phyloP scores from a whole-genome alignment of 352 stramenopile species.

The Pythium insidiosum region DNA sequence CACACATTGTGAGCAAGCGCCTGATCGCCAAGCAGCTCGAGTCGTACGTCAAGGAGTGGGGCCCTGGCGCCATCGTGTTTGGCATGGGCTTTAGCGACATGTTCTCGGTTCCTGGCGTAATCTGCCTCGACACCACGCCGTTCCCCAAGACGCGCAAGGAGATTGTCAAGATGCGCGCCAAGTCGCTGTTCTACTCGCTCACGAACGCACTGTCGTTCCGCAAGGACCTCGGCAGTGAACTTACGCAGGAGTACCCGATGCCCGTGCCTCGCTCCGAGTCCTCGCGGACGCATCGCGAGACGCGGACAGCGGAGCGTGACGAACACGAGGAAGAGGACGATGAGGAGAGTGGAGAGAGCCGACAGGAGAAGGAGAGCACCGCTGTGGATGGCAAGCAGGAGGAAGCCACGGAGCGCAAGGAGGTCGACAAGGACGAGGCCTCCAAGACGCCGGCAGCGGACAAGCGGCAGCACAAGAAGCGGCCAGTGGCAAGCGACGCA shows the following conservation, averaged over 20 bases:
- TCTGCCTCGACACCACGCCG: constrained; percentile 78
- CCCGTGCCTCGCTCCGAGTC: too few species aligned
- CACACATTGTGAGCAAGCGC: constrained; percentile 84
- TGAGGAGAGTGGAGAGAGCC: too few species aligned
- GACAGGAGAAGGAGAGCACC: too few species aligned
- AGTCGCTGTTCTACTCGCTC: constrained; percentile 66
- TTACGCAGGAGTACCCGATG: constrained; percentile 60
- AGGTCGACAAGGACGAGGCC: too few species aligned
- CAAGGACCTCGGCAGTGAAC: constrained; percentile 65
- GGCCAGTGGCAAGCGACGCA: too few species aligned
- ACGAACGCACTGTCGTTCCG: constrained; percentile 68
- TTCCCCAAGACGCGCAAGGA: constrained; percentile 72
- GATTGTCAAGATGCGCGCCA: constrained; percentile 61
- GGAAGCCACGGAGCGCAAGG: too few species aligned
- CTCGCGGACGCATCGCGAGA: too few species aligned
- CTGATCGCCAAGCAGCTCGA: constrained; percentile 73
- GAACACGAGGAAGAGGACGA: too few species aligned
- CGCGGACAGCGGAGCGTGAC: too few species aligned
- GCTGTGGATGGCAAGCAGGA: too few species aligned
- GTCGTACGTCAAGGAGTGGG: constrained; percentile 85
- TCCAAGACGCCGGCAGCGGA: too few species aligned
- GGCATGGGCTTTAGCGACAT: constrained; percentile 86
- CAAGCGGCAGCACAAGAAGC: too few species aligned
- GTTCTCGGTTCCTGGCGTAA: constrained; percentile 71
- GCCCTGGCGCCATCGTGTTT: constrained; percentile 75